Conservation (phyloP, 1,284 basidiomycete genomes). For the Cryptococcus sp. region DNA sequence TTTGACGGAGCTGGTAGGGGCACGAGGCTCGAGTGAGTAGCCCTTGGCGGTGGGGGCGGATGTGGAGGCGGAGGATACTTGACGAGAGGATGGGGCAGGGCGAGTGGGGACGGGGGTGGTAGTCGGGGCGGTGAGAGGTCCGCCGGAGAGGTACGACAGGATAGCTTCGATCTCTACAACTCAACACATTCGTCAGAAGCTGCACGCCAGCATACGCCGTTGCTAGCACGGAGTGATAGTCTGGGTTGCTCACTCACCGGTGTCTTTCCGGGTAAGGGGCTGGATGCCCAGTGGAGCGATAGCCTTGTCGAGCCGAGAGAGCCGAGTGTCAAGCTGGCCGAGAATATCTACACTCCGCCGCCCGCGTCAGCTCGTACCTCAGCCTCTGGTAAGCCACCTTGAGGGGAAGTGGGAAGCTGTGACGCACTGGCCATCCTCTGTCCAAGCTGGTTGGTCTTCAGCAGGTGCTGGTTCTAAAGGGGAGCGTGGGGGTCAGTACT, state of each 20-base stretch:
- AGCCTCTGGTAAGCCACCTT: neutral
- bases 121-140: conserved; percentile 6
- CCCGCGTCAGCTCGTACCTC: neutral
- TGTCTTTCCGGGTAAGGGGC: conserved; percentile 35
- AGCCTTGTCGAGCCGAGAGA: conserved; percentile 47
- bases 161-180: conserved; percentile 35
- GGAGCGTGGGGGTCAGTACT: conserved; percentile 1
- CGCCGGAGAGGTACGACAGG: conserved; percentile 16
- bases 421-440: conserved; percentile 48
- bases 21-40: conserved; percentile 24
- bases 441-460: conserved; percentile 48
- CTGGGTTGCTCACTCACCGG: conserved; percentile 19
- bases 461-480: conserved; percentile 46
- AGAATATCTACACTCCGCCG: conserved; percentile 35
- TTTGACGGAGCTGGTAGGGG: neutral
- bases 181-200: neutral
- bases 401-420: neutral
- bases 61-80: neutral
- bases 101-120: neutral
- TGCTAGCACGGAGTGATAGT: neutral
- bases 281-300: conserved; percentile 48
- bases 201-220: neutral
- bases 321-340: conserved; percentile 44
- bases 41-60: conserved; percentile 14
- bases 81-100: neutral